Percentiles rank a stretch among this genome's conserved stretches.
Evolutionary conservation across 305 asterid species (phyloP).

Genomic region (Solanum chacoense): DNA sequence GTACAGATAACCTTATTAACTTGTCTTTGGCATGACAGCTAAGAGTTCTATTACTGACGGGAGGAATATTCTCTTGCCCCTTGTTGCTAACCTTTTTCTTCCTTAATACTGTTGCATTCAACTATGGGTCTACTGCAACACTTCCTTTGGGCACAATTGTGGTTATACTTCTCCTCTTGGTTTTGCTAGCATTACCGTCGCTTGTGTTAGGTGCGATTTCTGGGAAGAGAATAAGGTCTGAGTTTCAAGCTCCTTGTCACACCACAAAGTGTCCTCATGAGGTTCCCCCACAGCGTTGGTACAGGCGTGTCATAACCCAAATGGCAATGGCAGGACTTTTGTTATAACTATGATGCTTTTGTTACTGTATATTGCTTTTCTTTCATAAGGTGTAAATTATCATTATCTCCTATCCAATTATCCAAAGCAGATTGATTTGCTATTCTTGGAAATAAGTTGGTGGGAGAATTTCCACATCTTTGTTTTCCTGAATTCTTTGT

Average conservation of each 20-base stretch:
- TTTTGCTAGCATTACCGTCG: slow-evolving; percentile 3
- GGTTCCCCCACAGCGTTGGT: slow-evolving; percentile 9
- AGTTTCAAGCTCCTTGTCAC: slow-evolving; percentile 14
- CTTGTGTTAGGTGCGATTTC: slow-evolving; percentile 9
- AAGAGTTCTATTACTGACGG: slow-evolving; percentile 7
- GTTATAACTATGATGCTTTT: not conserved
- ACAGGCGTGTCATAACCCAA: slow-evolving; percentile 3
- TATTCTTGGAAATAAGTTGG: not conserved
- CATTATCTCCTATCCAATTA: not conserved
- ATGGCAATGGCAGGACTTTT: slow-evolving; percentile 12
- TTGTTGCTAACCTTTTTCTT: slow-evolving; percentile 5
- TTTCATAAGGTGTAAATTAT: not conserved
- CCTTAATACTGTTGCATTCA: slow-evolving; percentile 5
- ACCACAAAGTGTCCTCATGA: slow-evolving; percentile 14
- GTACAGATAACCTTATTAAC: not conserved
- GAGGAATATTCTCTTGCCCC: slow-evolving; percentile 6
- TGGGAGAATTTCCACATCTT: not conserved
- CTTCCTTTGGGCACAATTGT: slow-evolving; percentile 5
- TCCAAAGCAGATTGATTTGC: not conserved
- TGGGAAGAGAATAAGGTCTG: slow-evolving; percentile 1
- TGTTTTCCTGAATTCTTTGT: not conserved
- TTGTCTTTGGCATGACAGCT: slow-evolving; percentile 1
- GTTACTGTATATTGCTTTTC: not conserved
- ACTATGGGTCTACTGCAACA: slow-evolving; percentile 9
- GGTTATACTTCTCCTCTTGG: slow-evolving; percentile 2